A percentile compares a stretch with the other conserved stretches of the same genome.
Evolutionary conservation across 257 asterid genomes (phyloP).

Genomic region (Scutellaria minor): DNA sequence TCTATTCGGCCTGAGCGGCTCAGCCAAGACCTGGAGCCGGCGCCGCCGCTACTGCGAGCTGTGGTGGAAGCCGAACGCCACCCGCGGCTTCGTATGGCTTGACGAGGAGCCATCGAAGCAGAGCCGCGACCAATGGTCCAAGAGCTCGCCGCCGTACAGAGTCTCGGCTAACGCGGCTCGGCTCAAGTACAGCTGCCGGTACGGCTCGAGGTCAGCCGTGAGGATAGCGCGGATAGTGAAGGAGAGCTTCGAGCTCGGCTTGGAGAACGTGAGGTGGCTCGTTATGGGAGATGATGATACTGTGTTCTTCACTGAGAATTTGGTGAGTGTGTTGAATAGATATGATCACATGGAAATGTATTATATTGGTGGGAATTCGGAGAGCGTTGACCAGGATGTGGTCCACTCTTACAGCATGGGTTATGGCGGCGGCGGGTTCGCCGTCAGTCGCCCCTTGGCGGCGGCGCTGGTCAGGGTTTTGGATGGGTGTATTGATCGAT

Average conservation of each 20-base stretch:
- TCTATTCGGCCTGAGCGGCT: constrained; percentile 84
- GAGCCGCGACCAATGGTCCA: constrained; percentile 41
- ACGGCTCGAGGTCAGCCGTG: constrained; percentile 70
- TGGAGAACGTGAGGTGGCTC: constrained; percentile 74
- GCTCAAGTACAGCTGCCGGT: constrained; percentile 58
- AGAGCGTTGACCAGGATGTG: constrained; percentile 83
- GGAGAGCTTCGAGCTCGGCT: constrained; percentile 64
- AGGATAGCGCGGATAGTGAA: constrained; percentile 75
- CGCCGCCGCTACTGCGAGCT: constrained; percentile 71
- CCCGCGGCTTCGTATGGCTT: constrained; percentile 86
- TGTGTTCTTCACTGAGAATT: constrained; percentile 71
- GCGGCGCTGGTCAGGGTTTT: constrained; percentile 61
- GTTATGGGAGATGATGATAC: constrained; percentile 98
- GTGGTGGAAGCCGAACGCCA: constrained; percentile 80
- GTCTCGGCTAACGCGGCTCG: constrained; percentile 58
- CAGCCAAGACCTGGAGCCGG: constrained; percentile 66
- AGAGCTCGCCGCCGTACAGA: constrained; percentile 53
- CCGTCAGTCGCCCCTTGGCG: constrained; percentile 78
- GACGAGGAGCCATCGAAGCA: constrained; percentile 47
- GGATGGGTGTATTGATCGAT: constrained; percentile 83
- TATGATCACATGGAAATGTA: constrained; percentile 73
- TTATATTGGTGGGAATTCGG: constrained; percentile 81
- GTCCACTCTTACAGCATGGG: constrained; percentile 71
- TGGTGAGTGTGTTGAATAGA: constrained; percentile 53
- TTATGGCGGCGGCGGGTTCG: constrained; percentile 95